Base-by-base conservation (phyloP, 805 yeast genomes). In the Pichia cephalocereana region DNA sequence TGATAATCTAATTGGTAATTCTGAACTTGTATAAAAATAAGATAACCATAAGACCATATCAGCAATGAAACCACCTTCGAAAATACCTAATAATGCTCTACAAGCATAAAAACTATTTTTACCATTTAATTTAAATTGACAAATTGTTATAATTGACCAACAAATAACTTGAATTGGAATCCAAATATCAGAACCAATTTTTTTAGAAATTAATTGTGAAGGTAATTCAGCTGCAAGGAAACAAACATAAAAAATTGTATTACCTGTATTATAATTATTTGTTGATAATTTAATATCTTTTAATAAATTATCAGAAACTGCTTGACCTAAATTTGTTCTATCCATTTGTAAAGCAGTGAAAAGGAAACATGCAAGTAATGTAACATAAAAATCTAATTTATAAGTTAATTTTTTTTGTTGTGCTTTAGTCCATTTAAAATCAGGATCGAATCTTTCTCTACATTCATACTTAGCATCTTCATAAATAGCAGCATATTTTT, bases 61-160 rank as follows among this genome's bases (percentile, higher is more conserved):
- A 34, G 84, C 82, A 46, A 83, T 81, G 50, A 81, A 81, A 0
- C 88, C 87, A 48, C 87, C 87, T 60, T 82, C 82, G n/a, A 77
- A 60, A 4, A 73, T 56, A 2, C 83, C 87, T 40, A 80, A 57
- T 6, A 79, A 65, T 0, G 75, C 74, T 51, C 86, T 66, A 6
- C 79, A 70, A 10, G 66, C 68, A 48, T 63, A 68, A 52, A 77
- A 80, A 0, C 76, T 70, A 1, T 68, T 57, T 49, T 63, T 69
- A 40, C 63, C 62, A 2, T 53, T 62, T 48, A 81, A 62, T 17
- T 67, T 68, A 40, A 72, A 72, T 59, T 82, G 86, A 41, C 66
- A 63, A 40, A 76, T 64, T 4, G 83, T 75, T 15, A 81, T 79
- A 9, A 74, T 51, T 44, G 79, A 71, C 87, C 87, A 82, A 1